Evolutionary conservation across 768 basidiomycete genomes (phyloP).

Genomic region (Myochromella boudieri): DNA sequence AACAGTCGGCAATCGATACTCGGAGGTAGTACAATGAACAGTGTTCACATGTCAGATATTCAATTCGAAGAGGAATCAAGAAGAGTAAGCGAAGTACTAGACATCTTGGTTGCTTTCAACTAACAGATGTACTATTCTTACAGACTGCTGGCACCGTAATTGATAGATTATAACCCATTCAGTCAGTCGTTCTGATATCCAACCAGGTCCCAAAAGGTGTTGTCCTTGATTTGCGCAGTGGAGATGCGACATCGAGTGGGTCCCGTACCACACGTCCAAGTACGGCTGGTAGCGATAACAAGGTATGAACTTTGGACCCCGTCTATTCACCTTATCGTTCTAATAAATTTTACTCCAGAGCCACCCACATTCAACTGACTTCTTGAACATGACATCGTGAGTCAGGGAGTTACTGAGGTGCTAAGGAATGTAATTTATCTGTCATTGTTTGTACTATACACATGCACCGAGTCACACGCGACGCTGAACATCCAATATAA

Average conservation of each 20-base stretch:
- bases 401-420: too few species aligned
- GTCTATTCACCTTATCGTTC: not conserved
- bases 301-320: not conserved
- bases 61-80: not conserved
- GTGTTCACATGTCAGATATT: not conserved
- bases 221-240: slow-evolving; percentile 1
- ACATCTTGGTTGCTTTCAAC: slow-evolving; percentile 37
- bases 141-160: not conserved
- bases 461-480: too few species aligned
- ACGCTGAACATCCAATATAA: too few species aligned
- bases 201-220: slow-evolving; percentile 3
- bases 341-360: not conserved
- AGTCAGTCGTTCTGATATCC: not conserved
- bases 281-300: not conserved
- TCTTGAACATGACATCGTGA: not conserved
- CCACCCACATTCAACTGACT: not conserved
- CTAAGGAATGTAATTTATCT: too few species aligned
- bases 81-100: slow-evolving; percentile 43
- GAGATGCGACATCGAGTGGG: not conserved
- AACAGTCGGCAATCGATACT: slow-evolving; percentile 40
- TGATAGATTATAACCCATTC: not conserved
- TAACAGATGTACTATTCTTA: not conserved
- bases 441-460: too few species aligned
- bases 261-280: slow-evolving; percentile 4
- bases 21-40: too few species aligned